Evolutionary conservation across 345 rosid genomes (phyloP), one percentile per base, ranked within the genome.

Genomic region (Punica granatum): DNA sequence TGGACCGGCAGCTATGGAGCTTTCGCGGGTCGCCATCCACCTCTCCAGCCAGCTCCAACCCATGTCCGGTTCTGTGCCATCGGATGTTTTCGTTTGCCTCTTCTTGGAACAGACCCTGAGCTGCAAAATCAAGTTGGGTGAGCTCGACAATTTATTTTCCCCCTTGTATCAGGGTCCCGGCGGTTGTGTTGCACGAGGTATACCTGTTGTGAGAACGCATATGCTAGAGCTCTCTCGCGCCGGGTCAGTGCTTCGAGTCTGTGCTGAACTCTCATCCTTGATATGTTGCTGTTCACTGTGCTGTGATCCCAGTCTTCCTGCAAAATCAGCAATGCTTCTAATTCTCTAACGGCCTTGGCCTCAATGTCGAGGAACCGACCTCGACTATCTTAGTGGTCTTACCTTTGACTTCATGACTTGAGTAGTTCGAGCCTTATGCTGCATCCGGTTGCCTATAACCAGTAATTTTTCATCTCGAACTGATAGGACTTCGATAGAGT

Each of bases 221-320:
- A 92, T 30, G 97, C 98, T 41, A 88, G 80, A 37, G 98, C 93
- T 73, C 96, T 84, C 70, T 90, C 96, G 0, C 93, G 90, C 74
- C 90, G 76, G 16, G 88, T 88, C 70, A 77, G 82, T 39, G 92
- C 96, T 81, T 88, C 96, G 39, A 87, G 73, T 64, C 85, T 78
- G 82, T 67, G 82, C 81, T 86, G 88, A 70, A 81, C 76, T 79
- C 97, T 88, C 76, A 78, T 77, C 76, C 78, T 82, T 1, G 89
- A 75, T 64, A 82, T 73, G 60, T 82, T 88, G 81, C 92, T 92
- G 66, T 90, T 88, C 66, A 86, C 83, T 16, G 90, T 90, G 85
- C 98, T 86, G 70, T 90, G 96, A 66, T 93, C 94, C 96, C 97
- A 86, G n/a, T 86, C 94, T 80, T 88, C 89, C 94, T 90, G 84